Base-by-base conservation (phyloP, 164 flowering plant species). In the Echeveria elegans region DNA sequence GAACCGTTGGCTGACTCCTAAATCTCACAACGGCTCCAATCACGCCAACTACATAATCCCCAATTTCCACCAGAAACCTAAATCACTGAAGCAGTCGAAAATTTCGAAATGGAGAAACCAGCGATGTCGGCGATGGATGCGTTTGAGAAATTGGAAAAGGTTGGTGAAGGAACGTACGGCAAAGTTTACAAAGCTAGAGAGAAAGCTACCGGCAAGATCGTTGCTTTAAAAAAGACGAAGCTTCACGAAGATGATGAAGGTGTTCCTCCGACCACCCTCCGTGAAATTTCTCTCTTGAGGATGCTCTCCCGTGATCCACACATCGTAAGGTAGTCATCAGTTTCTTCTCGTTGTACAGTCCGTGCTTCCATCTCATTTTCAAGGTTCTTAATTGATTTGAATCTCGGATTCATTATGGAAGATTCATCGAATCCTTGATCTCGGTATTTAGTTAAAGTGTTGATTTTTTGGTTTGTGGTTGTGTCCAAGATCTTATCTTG, bases 91-190 rank as follows among this genome's bases (percentile, higher is more conserved):
- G 1, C 45, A 40, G 10, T 40, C 45, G 9, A 36, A 36, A 8
- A 36, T 36, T 36, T 36, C 47, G 15, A 40, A 43, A 43, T 43
- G 47, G 47, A 43, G 15, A 43, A 43, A 43, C 2, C 18, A 15
- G 10, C 2, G 47, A 43, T 23, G 62, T 82, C 86, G 8, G 85
- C 78, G n/a, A 90, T 90, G 98, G 97, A 93, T 2, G 89, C 83
- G 1, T 90, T 81, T 69, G 93, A 90, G 87, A 93, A 93, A 81
- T 78, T 93, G 1, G 98, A 93, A 82, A 93, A 93, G 70, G 98
- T 93, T 0, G 98, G 98, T 29, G 98, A 93, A 72, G 98, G 98
- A 16, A 93, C 97, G 0, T 93, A 93, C 74, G 98, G 98, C 29
- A 93, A 93, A 79, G 98, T 93, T 5, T 93, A 93, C 47, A 43